Percentiles rank a stretch among this genome's conserved stretches.
phyloP scores from a whole-genome alignment of 768 basidiomycete genomes.

The Auriscalpium microsporum region DNA sequence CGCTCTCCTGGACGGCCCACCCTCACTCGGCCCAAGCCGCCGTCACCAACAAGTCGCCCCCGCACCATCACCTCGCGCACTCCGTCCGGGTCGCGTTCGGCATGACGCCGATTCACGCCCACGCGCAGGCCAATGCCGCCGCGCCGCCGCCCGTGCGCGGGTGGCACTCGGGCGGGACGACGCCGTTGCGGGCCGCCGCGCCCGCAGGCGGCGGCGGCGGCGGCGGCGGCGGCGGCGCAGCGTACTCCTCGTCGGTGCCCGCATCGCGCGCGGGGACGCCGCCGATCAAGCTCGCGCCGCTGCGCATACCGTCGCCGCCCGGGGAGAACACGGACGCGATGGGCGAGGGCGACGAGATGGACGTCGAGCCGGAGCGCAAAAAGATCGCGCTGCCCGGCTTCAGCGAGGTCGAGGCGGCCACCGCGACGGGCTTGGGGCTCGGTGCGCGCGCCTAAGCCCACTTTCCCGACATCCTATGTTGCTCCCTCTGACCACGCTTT shows the following conservation, averaged over 20 bases:
- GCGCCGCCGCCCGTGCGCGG: conserved; percentile 7
- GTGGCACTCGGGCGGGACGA: conserved; percentile 3
- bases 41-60: conserved; percentile 18
- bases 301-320: conserved; percentile 38
- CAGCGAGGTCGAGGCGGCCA: conserved; percentile 24
- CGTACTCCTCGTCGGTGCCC: conserved; percentile 29
- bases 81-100: conserved; percentile 84
- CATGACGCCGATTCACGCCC: conserved; percentile 72
- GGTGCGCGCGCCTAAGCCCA: no score
- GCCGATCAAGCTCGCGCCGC: conserved; percentile 63
- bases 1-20: conserved; percentile 23
- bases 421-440: background rate
- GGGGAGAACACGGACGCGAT: conserved; percentile 1
- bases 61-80: conserved; percentile 67
- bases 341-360: conserved; percentile 7
- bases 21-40: conserved; percentile 7
- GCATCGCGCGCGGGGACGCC: conserved; percentile 58
- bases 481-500: no score
- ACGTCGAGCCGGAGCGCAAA: conserved; percentile 10
- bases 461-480: no score
- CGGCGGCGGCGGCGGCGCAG: conserved; percentile 5
- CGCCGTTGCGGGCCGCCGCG: conserved; percentile 7
- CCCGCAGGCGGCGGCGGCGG: conserved; percentile 14
- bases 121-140: conserved; percentile 19
- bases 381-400: conserved; percentile 22